Evolutionary conservation across 2,329 filamentous ascomycete genomes (phyloP).

Genomic region (Colletotrichum neosansevieriae): DNA sequence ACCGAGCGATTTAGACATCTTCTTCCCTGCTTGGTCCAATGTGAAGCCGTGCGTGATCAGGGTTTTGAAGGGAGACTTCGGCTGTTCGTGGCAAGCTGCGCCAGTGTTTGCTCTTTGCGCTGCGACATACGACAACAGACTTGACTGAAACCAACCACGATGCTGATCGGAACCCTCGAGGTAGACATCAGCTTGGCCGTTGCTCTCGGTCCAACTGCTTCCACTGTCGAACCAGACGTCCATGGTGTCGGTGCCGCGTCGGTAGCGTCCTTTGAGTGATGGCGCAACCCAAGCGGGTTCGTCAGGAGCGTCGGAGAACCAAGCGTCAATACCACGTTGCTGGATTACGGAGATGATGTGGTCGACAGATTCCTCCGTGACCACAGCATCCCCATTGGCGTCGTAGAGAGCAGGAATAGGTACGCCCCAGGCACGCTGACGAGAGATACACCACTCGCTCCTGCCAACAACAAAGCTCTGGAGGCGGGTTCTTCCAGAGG

Average conservation of each 20-base stretch:
- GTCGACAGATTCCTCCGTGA: conserved; percentile 81
- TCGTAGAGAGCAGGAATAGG: conserved; percentile 93
- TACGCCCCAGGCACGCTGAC: conserved; percentile 95
- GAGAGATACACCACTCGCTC: conserved; percentile 97
- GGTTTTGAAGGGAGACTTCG: conserved; percentile 79
- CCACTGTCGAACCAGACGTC: conserved; percentile 99
- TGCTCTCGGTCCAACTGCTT: conserved; percentile 83
- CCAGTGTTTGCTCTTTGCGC: conserved; percentile 58
- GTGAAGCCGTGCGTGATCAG: conserved; percentile 98
- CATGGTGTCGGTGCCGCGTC: conserved; percentile 93
- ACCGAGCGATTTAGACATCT: conserved; percentile 98
- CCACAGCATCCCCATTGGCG: conserved; percentile 77
- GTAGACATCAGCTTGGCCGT: conserved; percentile 81
- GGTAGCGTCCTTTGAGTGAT: conserved; percentile 71
- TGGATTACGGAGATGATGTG: conserved; percentile 87
- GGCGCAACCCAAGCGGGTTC: conserved; percentile 83
- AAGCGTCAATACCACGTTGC: conserved; percentile 86
- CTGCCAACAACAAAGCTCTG: conserved; percentile 88
- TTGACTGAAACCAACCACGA: conserved; percentile 98
- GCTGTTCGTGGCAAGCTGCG: conserved; percentile 43
- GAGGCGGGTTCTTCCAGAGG: conserved; percentile 78
- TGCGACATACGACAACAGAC: conserved; percentile 87
- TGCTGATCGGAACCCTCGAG: conserved; percentile 97
- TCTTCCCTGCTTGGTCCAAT: conserved; percentile 88
- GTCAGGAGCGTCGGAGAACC: conserved; percentile 87